These are phyloP conservation scores for Aspergillus persii DNA, from an alignment of 2,329 filamentous ascomycete genomes.

Conservation along the genomic window DNA sequence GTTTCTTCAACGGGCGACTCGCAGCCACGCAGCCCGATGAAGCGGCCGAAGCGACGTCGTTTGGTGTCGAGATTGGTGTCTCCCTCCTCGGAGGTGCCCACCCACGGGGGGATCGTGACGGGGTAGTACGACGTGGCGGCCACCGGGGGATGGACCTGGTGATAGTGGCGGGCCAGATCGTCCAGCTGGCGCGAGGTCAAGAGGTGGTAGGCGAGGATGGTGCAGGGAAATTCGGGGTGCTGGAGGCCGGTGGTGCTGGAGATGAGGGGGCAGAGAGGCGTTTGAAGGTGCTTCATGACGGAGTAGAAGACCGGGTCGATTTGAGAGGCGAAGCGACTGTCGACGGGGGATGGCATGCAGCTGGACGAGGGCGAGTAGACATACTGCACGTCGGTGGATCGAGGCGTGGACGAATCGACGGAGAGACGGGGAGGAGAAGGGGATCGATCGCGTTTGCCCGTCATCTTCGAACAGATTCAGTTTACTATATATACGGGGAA, in stretches of 20 bases:
- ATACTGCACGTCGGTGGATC: background rate
- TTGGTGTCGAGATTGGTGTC: constrained; percentile 36
- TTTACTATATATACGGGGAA: too few relatives aligned
- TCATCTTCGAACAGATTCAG: background rate
- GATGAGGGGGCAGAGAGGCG: constrained; percentile 36
- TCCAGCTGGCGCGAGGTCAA: constrained; percentile 42
- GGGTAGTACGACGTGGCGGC: constrained; percentile 37
- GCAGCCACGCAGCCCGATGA: constrained; percentile 43
- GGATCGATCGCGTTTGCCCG: background rate
- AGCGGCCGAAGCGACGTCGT: constrained; percentile 41
- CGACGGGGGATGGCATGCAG: background rate
- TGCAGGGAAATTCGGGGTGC: constrained; percentile 40
- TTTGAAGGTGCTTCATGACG: constrained; percentile 29
- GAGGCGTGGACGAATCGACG: background rate
- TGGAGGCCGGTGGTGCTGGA: constrained; percentile 33
- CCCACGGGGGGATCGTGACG: constrained; percentile 28
- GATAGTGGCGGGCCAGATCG: constrained; percentile 41
- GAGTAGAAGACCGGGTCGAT: constrained; percentile 11
- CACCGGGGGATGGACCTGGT: constrained; percentile 40
- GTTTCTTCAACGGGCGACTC: constrained; percentile 25
- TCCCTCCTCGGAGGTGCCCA: constrained; percentile 21
- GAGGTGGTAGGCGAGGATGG: constrained; percentile 40
- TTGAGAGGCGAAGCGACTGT: background rate
- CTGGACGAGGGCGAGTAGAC: background rate
- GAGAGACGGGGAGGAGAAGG: background rate